Percentiles rank a stretch among this genome's conserved stretches.
Conservation (phyloP, 2,329 filamentous ascomycete genomes). For the Fusarium decemcellulare region DNA sequence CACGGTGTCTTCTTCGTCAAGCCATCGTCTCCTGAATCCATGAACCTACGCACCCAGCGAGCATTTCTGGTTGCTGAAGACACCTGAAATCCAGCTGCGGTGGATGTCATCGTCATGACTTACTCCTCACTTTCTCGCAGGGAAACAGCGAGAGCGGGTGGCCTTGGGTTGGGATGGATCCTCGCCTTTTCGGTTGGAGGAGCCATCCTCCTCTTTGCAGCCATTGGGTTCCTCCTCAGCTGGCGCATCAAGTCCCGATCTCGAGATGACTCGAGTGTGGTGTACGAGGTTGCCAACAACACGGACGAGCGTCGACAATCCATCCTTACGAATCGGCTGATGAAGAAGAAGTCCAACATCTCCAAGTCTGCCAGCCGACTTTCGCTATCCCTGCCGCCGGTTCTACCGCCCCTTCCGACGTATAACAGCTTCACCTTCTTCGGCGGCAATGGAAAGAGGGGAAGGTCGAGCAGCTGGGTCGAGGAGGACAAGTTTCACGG, state of each 20-base stretch:
- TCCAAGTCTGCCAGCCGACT: conserved; percentile 49
- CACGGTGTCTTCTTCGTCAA: conserved; percentile 31
- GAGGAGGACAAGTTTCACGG: conserved; percentile 67
- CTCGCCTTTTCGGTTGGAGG: conserved; percentile 64
- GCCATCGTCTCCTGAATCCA: conserved; percentile 12
- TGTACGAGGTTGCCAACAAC: conserved; percentile 48
- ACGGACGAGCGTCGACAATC: conserved; percentile 30
- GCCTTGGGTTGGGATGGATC: conserved; percentile 55
- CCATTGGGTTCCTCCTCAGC: conserved; percentile 59
- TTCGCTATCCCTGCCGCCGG: conserved; percentile 48
- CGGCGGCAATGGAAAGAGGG: conserved; percentile 45
- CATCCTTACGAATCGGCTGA: conserved; percentile 47
- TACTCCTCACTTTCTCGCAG: conserved; percentile 15
- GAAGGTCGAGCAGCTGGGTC: conserved; percentile 58
- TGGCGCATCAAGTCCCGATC: conserved; percentile 51
- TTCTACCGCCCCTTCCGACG: conserved; percentile 52
- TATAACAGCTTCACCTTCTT: conserved; percentile 50
- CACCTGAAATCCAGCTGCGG: conserved; percentile 21
- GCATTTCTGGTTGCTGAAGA: conserved; percentile 21
- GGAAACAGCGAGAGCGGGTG: conserved; percentile 21
- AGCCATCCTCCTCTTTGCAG: conserved; percentile 60
- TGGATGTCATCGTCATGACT: conserved; percentile 32
- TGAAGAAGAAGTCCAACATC: conserved; percentile 48
- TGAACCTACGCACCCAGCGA: conserved; percentile 13
- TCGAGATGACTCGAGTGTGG: conserved; percentile 37